Conservation (phyloP, 768 basidiomycete species). For the Porpolomopsis calyptriformis region DNA sequence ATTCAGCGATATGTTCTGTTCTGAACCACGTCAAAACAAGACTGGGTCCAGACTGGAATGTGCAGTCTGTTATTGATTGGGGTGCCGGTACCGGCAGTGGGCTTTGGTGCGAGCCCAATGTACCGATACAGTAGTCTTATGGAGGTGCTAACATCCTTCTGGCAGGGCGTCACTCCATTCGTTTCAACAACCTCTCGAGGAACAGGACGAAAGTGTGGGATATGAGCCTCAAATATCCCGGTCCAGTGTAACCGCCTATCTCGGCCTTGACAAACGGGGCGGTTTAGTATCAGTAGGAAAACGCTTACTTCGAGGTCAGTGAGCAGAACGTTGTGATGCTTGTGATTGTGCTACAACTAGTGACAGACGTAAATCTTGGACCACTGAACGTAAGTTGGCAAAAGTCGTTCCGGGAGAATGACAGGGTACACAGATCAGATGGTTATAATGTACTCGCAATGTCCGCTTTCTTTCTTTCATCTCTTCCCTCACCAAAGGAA, state of each 20-base stretch:
- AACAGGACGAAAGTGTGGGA: slow-evolving; percentile 13
- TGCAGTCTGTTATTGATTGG: slow-evolving; percentile 68
- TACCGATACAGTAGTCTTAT: not conserved
- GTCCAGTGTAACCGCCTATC: slow-evolving; percentile 49
- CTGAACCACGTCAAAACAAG: slow-evolving; percentile 55
- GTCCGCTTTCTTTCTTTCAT: slow-evolving; percentile 79
- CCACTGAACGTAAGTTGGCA: slow-evolving; percentile 40
- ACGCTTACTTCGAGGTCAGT: slow-evolving; percentile 46
- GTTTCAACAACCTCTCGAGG: slow-evolving; percentile 37
- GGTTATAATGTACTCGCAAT: slow-evolving; percentile 55
- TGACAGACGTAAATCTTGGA: slow-evolving; percentile 38
- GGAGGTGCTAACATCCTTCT: not conserved
- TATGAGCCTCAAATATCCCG: slow-evolving; percentile 32
- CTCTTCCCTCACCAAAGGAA: slow-evolving; percentile 48
- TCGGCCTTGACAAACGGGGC: slow-evolving; percentile 69
- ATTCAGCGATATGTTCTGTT: slow-evolving; percentile 69
- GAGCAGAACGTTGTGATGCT: not conserved
- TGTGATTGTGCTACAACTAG: not conserved
- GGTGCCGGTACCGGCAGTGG: slow-evolving; percentile 76
- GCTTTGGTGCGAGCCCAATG: slow-evolving; percentile 50
- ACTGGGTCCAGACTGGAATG: slow-evolving; percentile 49
- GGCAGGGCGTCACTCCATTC: slow-evolving; percentile 56
- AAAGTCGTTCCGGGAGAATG: slow-evolving; percentile 43
- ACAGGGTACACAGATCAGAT: slow-evolving; percentile 29
- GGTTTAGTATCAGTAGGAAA: slow-evolving; percentile 60